Evolutionary conservation across 192 early-diverging fungal species (phyloP), one percentile per base, ranked within the genome.

Genomic region (Coemansia sp.): DNA sequence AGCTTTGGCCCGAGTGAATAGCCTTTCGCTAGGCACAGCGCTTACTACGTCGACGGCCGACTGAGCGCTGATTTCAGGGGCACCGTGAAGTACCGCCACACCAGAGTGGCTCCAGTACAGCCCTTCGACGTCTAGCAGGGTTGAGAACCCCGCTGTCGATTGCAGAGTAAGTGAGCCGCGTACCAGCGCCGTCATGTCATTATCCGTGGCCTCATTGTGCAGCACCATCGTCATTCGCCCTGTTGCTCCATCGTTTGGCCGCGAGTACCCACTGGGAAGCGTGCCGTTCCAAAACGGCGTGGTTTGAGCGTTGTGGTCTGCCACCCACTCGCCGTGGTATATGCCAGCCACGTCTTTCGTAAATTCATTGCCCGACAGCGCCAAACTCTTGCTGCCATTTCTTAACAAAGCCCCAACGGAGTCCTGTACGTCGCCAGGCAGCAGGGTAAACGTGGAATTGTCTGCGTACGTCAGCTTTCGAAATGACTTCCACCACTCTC

Each of bases 401-500:
- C 42, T n/a, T 7, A 72, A 33, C 50, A 77, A 62, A 0, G 41
- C 29, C 34, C 53, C 63, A 31, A 69, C 68, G 4, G 54, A 31
- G 5, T 19, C 33, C 6, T 57, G 74, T 4, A 77, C 65, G n/a
- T 4, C 24, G 34, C n/a, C 16, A 3, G 79, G 79, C 40, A 77
- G 68, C 29, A 17, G 37, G 21, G 66, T 13, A 40, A 71, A 75
- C 6, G 79, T 71, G 17, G 79, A 76, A 62, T 77, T 72, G 37
- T 46, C 50, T 3, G 61, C 48, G 31, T 42, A 82, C 19, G 71
- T 59, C 33, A 82, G 46, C 34, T 46, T 60, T 62, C 63, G 59
- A 45, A 72, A 71, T 24, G 53, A 35, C 40, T 42, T 37, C 79
- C 71, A 73, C 79, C 84, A 78, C 11, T 36, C 51, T 3, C 59